A percentile compares a stretch with the other conserved stretches of the same genome.
These are phyloP conservation scores for Kokia cookei DNA, from an alignment of 441 rosid species.

Conservation along the genomic window DNA sequence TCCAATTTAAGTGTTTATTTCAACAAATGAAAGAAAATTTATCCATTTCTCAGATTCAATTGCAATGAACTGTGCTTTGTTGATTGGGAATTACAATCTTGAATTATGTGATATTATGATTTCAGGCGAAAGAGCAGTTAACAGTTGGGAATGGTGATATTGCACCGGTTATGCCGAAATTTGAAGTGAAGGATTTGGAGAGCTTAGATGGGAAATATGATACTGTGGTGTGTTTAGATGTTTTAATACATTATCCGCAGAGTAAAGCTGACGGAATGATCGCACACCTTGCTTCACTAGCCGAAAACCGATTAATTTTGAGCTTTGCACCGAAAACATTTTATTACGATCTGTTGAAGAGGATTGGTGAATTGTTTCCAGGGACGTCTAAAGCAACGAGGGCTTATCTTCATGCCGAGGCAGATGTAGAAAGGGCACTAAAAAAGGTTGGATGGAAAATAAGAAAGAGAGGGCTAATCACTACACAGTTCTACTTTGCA, in stretches of 20 bases:
- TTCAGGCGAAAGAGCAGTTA: slow-evolving; percentile 68
- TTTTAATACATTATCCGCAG: slow-evolving; percentile 89
- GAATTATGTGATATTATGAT: background rate
- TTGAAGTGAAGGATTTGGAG: slow-evolving; percentile 80
- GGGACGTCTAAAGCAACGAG: slow-evolving; percentile 95
- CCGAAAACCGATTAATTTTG: slow-evolving; percentile 63
- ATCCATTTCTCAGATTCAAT: background rate
- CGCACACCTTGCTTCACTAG: slow-evolving; percentile 82
- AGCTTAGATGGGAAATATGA: slow-evolving; percentile 71
- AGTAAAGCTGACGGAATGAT: slow-evolving; percentile 89
- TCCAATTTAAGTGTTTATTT: background rate
- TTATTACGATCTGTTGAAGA: slow-evolving; percentile 71
- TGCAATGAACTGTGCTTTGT: background rate
- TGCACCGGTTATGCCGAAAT: slow-evolving; percentile 44
- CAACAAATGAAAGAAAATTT: background rate
- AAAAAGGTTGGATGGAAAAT: slow-evolving; percentile 86
- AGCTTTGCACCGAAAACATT: slow-evolving; percentile 91
- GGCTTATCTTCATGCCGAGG: slow-evolving; percentile 84
- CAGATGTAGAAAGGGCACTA: slow-evolving; percentile 73
- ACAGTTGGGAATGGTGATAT: slow-evolving; percentile 18
- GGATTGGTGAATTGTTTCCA: slow-evolving; percentile 83
- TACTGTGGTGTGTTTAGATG: slow-evolving; percentile 83
- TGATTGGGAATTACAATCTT: background rate
- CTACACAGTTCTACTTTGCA: slow-evolving; percentile 82
- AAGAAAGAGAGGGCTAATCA: slow-evolving; percentile 66